phyloP scores from a whole-genome alignment of 2,329 filamentous ascomycete species.

The Pseudodiploospora longispora region DNA sequence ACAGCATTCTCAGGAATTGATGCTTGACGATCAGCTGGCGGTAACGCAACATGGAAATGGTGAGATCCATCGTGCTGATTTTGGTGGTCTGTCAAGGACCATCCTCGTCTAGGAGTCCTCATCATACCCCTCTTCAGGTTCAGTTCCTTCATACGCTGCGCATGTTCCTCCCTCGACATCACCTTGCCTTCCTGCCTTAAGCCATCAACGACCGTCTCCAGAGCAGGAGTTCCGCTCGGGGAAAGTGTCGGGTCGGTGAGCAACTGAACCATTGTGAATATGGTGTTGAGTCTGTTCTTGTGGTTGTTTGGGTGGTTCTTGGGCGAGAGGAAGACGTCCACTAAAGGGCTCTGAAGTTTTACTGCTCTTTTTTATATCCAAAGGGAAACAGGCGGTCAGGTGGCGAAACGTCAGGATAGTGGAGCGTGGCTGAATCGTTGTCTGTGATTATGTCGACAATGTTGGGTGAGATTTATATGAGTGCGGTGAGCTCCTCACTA shows the following conservation, averaged over 20 bases:
- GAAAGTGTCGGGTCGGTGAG: constrained; percentile 21
- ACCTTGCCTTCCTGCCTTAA: constrained; percentile 10
- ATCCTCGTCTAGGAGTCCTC: constrained; percentile 35
- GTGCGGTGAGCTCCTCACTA: constrained; percentile 27
- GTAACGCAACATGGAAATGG: constrained; percentile 12
- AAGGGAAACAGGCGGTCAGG: not conserved
- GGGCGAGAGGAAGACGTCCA: too few relatives aligned
- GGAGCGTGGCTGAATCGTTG: not conserved
- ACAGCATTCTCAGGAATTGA: constrained; percentile 28
- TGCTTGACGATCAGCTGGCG: constrained; percentile 19
- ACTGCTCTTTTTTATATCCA: too few relatives aligned
- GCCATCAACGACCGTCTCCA: constrained; percentile 12
- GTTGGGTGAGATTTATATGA: too few relatives aligned
- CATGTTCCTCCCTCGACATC: constrained; percentile 35
- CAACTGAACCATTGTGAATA: constrained; percentile 24
- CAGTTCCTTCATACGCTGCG: constrained; percentile 29
- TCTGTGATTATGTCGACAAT: too few relatives aligned
- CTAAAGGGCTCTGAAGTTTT: too few relatives aligned
- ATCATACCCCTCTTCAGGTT: constrained; percentile 27
- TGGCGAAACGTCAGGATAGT: not conserved
- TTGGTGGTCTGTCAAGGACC: constrained; percentile 39
- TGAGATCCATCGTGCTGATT: constrained; percentile 19
- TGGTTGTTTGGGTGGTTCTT: too few relatives aligned
- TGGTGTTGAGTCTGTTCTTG: too few relatives aligned
- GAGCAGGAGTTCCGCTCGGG: constrained; percentile 14